Evolutionary conservation across 179 eudicot species (phyloP).

Genomic region (Nepenthes alata): DNA sequence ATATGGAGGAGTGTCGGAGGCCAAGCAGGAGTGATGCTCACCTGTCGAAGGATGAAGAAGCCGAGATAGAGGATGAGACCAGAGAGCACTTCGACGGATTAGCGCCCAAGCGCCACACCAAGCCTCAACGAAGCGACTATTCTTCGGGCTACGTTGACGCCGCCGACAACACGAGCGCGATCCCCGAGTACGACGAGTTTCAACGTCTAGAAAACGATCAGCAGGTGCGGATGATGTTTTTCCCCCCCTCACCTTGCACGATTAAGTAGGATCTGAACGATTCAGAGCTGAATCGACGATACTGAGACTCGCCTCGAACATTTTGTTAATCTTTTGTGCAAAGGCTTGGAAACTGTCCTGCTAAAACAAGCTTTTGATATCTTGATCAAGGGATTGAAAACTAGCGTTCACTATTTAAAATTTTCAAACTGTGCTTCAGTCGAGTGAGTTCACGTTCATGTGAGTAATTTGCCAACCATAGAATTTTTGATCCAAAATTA

Average conservation of each 20-base stretch:
- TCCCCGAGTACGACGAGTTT: slow-evolving; percentile 57
- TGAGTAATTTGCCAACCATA: too few relatives aligned
- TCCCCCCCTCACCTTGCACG: background rate
- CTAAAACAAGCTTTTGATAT: too few relatives aligned
- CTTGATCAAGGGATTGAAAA: too few relatives aligned
- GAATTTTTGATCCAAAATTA: too few relatives aligned
- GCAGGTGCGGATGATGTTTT: slow-evolving; percentile 24
- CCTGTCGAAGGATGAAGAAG: slow-evolving; percentile 52
- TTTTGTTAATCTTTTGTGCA: too few relatives aligned
- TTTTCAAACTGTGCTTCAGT: too few relatives aligned
- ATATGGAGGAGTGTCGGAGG: slow-evolving; percentile 29
- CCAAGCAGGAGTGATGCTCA: slow-evolving; percentile 74
- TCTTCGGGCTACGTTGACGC: slow-evolving; percentile 41
- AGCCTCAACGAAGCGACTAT: slow-evolving; percentile 90
- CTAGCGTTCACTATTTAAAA: too few relatives aligned
- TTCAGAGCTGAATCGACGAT: background rate
- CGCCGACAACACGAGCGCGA: slow-evolving; percentile 13
- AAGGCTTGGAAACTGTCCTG: too few relatives aligned
- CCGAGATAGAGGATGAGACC: slow-evolving; percentile 42
- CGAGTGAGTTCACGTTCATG: too few relatives aligned
- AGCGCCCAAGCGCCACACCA: slow-evolving; percentile 76
- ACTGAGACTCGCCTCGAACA: too few relatives aligned
- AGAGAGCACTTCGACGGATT: slow-evolving; percentile 56
- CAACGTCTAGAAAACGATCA: slow-evolving; percentile 51
- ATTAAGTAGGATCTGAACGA: too few relatives aligned